phyloP scores from a whole-genome alignment of 768 basidiomycete genomes.

The Hygrophoropsis aurantiaca region DNA sequence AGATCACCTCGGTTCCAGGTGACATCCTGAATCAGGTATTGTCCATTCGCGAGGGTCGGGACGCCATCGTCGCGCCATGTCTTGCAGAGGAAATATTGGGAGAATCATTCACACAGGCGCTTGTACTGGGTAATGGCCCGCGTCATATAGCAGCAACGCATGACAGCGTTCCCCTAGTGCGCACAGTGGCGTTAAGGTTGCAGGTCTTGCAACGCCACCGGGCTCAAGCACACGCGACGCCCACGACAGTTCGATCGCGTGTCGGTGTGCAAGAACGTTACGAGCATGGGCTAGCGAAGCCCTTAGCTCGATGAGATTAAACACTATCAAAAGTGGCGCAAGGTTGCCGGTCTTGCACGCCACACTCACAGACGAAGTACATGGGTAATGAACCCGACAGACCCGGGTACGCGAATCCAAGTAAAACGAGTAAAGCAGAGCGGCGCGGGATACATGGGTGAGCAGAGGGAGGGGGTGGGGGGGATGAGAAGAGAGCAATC shows the following conservation, averaged over 20 bases:
- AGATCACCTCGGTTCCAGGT: too few relatives aligned
- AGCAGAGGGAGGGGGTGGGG: neutral
- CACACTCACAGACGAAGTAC: too few relatives aligned
- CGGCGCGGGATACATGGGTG: too few relatives aligned
- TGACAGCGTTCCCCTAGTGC: slow-evolving; percentile 2
- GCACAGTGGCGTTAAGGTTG: slow-evolving; percentile 5
- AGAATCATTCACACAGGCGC: too few relatives aligned
- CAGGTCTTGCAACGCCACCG: slow-evolving; percentile 4
- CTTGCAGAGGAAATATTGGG: too few relatives aligned
- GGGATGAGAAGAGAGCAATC: neutral
- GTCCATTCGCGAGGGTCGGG: too few relatives aligned
- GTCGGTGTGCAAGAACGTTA: slow-evolving; percentile 8
- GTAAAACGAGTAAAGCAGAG: neutral
- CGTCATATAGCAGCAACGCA: slow-evolving; percentile 7
- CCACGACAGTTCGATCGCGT: slow-evolving; percentile 3
- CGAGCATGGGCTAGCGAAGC: neutral
- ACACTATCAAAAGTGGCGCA: neutral
- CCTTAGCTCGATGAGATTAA: too few relatives aligned
- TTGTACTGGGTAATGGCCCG: neutral
- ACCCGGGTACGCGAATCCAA: neutral
- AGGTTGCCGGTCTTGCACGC: neutral
- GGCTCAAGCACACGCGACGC: slow-evolving; percentile 9
- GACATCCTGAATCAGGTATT: too few relatives aligned
- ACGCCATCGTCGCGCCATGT: too few relatives aligned
- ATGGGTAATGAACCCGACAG: too few relatives aligned